A percentile compares a stretch with the other conserved stretches of the same genome.
Conservation (phyloP, 805 yeast species). For the Naumovozyma castellii region DNA sequence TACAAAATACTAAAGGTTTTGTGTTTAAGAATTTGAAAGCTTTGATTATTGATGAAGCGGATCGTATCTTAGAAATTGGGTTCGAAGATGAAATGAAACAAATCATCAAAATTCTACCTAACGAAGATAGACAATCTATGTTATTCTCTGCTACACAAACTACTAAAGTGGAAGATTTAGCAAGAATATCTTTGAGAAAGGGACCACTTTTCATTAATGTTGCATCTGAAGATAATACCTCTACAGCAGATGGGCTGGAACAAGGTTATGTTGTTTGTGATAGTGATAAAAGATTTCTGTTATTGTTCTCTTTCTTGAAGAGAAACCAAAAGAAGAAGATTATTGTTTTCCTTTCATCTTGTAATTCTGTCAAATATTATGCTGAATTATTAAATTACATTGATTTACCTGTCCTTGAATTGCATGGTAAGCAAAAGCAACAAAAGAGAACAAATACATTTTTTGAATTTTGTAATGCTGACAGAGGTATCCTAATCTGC, state of each 20-base stretch:
- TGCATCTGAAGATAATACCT: constrained; percentile 67
- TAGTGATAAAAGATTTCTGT: constrained; percentile 83
- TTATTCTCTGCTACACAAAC: constrained; percentile 98
- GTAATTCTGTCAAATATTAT: constrained; percentile 94
- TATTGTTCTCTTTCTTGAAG: constrained; percentile 86
- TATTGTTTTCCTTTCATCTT: constrained; percentile 90
- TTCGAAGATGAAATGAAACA: constrained; percentile 99
- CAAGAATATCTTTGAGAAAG: constrained; percentile 87
- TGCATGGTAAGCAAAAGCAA: constrained; percentile 97
- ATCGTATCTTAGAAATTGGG: constrained; percentile 92
- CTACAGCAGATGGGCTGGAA: constrained; percentile 94
- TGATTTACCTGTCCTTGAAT: constrained; percentile 90
- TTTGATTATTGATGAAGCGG: constrained; percentile 94
- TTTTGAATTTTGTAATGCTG: constrained; percentile 96
- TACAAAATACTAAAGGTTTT: constrained; percentile 90
- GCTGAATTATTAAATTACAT: constrained; percentile 92
- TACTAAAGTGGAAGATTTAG: constrained; percentile 95
- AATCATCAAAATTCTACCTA: constrained; percentile 86
- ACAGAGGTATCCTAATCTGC: constrained; percentile 84
- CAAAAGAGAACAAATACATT: constrained; percentile 97
- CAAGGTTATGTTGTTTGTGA: constrained; percentile 98
- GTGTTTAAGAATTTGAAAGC: constrained; percentile 92
- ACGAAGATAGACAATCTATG: constrained; percentile 91
- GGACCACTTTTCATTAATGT: constrained; percentile 94
- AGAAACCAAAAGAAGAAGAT: constrained; percentile 85